Evolutionary conservation across 768 basidiomycete genomes (phyloP).

Genomic region (Mycena rebaudengoi): DNA sequence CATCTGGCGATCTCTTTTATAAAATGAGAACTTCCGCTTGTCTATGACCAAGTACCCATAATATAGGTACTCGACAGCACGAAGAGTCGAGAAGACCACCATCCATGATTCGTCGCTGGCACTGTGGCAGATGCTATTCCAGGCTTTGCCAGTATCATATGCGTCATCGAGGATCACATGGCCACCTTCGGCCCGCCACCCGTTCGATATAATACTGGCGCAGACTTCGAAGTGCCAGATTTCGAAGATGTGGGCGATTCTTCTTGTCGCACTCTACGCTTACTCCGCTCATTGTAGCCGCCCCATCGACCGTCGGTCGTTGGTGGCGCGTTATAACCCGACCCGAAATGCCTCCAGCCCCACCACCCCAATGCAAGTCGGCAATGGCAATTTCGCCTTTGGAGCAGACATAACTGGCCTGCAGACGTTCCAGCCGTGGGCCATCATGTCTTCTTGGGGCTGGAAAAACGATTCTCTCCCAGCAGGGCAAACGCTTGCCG

Average conservation of each 20-base stretch:
- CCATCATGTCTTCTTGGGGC: conserved; percentile 66
- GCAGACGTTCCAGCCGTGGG: conserved; percentile 64
- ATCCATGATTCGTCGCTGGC: too few species aligned
- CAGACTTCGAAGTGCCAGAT: too few species aligned
- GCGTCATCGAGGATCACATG: too few species aligned
- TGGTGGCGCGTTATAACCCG: conserved; percentile 62
- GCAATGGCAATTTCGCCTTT: conserved; percentile 71
- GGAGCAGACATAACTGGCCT: conserved; percentile 66
- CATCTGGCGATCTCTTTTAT: too few species aligned
- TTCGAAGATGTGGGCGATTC: conserved; percentile 12
- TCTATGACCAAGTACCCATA: too few species aligned
- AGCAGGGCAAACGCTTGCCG: conserved; percentile 46
- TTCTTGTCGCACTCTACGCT: conserved; percentile 6
- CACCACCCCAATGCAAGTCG: conserved; percentile 64
- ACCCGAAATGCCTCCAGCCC: conserved; percentile 53
- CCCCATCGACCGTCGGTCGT: conserved; percentile 50
- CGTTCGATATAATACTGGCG: too few species aligned
- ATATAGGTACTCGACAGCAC: too few species aligned
- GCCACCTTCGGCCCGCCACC: too few species aligned
- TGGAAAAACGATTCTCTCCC: conserved; percentile 70
- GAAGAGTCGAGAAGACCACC: too few species aligned
- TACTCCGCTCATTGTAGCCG: not conserved
- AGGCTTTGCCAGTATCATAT: too few species aligned
- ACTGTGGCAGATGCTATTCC: too few species aligned
- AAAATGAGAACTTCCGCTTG: too few species aligned